Evolutionary conservation across 257 asterid genomes (phyloP).

Genomic region (Solanum etuberosum): DNA sequence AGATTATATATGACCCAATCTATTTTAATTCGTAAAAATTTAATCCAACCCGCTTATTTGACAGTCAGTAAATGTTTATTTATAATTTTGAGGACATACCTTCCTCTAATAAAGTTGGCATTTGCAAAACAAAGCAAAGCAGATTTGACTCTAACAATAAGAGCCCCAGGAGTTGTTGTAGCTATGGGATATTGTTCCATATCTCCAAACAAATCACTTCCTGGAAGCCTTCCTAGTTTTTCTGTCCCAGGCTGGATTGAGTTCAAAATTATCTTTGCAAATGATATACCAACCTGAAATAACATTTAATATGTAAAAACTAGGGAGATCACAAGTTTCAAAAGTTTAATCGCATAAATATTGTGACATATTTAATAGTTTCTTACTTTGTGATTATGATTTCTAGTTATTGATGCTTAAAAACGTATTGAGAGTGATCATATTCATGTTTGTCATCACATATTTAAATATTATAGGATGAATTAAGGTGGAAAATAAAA

Average conservation of each 20-base stretch:
- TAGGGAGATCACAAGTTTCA: not conserved
- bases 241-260: slow-evolving; percentile 24
- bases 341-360: too few species aligned
- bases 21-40: not conserved
- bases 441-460: not conserved
- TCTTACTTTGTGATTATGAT: not conserved
- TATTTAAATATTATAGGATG: not conserved
- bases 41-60: not conserved
- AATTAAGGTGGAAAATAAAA: not conserved
- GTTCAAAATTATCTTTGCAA: slow-evolving; percentile 17
- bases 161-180: slow-evolving; percentile 17
- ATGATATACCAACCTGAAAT: slow-evolving; percentile 27
- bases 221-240: slow-evolving; percentile 29
- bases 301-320: not conserved
- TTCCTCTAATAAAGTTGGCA: slow-evolving; percentile 15
- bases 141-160: slow-evolving; percentile 23
- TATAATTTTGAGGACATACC: not conserved
- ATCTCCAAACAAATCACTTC: slow-evolving; percentile 22
- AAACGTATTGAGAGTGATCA: not conserved
- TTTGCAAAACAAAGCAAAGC: slow-evolving; percentile 31
- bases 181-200: slow-evolving; percentile 27
- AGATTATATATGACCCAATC: not conserved
- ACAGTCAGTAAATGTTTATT: not conserved
- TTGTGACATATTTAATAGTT: not conserved
- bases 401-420: too few species aligned